A percentile compares a stretch with the other conserved stretches of the same genome.
Conservation (phyloP, 2,329 filamentous ascomycete species). For the Ceratocystis huliohia region DNA sequence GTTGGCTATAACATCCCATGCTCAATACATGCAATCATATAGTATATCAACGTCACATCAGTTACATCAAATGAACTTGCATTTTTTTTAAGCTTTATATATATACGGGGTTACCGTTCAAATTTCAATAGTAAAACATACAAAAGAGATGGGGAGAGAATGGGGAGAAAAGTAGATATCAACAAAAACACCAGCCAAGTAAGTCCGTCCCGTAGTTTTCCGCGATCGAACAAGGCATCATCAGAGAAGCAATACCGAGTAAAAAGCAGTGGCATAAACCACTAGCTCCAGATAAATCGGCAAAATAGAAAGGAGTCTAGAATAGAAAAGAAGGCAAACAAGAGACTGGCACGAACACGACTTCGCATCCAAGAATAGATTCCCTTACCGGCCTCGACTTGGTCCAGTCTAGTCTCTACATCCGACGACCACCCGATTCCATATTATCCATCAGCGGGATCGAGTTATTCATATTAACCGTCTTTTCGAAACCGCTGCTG, state of each 20-base stretch:
- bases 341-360: too few species aligned
- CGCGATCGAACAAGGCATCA: slow-evolving; percentile 8
- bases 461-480: slow-evolving; percentile 30
- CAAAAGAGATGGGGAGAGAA: neutral
- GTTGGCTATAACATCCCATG: too few species aligned
- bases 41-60: too few species aligned
- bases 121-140: slow-evolving; percentile 5
- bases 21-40: too few species aligned
- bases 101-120: neutral
- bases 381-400: too few species aligned
- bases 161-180: neutral
- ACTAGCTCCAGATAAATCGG: neutral
- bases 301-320: neutral
- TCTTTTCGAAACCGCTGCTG: slow-evolving; percentile 31
- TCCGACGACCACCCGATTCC: slow-evolving; percentile 20
- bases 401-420: neutral
- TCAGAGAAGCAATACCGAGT: neutral
- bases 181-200: slow-evolving; percentile 13
- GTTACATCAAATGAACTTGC: too few species aligned
- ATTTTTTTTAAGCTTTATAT: neutral
- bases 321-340: neutral
- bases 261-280: neutral
- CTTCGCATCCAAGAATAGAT: too few species aligned
- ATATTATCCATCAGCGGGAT: slow-evolving; percentile 34
- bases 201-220: slow-evolving; percentile 12